Conservation (phyloP, 1,139 yeast species). For the Lodderomyces jiufengensis region DNA sequence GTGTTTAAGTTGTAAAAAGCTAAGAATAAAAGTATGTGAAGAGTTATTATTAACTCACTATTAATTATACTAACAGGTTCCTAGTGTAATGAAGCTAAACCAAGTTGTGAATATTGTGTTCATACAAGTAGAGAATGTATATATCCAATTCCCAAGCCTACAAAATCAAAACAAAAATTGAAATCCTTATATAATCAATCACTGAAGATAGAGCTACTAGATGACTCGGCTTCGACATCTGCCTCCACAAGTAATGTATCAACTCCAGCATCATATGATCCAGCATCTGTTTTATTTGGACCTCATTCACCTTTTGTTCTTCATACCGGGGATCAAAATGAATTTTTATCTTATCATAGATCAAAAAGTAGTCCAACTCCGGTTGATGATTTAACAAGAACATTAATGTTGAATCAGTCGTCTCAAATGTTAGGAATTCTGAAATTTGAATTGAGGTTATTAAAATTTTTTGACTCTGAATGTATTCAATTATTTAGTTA, state of each 20-base stretch:
- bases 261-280: not conserved
- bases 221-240: not conserved
- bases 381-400: slow-evolving; percentile 6
- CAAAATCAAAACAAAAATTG: not conserved
- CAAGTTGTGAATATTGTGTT: slow-evolving; percentile 36
- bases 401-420: slow-evolving; percentile 14
- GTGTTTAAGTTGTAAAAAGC: slow-evolving; percentile 29
- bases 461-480: slow-evolving; percentile 26
- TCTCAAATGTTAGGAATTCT: slow-evolving; percentile 22
- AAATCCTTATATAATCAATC: not conserved
- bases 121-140: slow-evolving; percentile 30
- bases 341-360: not conserved
- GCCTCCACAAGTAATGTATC: not conserved
- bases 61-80: not conserved
- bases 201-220: not conserved
- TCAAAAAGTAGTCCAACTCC: not conserved
- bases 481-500: slow-evolving; percentile 23
- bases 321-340: too few relatives aligned
- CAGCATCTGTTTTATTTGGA: slow-evolving; percentile 1
- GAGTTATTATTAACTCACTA: not conserved
- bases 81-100: slow-evolving; percentile 32
- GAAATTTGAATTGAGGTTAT: slow-evolving; percentile 28
- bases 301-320: too few relatives aligned
- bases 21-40: slow-evolving; percentile 24
- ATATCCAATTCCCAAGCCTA: slow-evolving; percentile 16